These are phyloP conservation scores for Dothiorella sarmentorum DNA, from an alignment of 2,329 filamentous ascomycete species.

Conservation along the genomic window DNA sequence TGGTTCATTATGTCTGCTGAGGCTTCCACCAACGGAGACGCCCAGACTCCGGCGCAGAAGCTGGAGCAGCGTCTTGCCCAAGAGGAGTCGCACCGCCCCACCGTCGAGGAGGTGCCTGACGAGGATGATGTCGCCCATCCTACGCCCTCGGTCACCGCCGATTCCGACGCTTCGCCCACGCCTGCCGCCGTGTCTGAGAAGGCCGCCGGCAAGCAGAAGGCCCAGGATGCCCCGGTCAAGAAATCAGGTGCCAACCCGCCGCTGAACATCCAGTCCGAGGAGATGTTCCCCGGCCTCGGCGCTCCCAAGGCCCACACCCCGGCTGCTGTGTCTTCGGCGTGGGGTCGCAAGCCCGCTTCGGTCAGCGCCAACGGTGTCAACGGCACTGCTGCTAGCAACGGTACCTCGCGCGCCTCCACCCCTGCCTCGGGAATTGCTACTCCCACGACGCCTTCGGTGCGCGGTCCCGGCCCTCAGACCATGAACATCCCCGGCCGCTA, in stretches of 20 bases:
- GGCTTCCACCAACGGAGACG: slow-evolving; percentile 33
- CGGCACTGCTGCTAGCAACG: slow-evolving; percentile 48
- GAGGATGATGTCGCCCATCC: slow-evolving; percentile 67
- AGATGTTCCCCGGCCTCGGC: slow-evolving; percentile 90
- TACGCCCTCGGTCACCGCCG: slow-evolving; percentile 44
- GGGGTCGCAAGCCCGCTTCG: slow-evolving; percentile 65
- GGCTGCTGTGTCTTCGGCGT: slow-evolving; percentile 66
- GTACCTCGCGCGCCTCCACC: slow-evolving; percentile 58
- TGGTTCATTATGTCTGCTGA: slow-evolving; percentile 35
- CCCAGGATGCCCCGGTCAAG: slow-evolving; percentile 44
- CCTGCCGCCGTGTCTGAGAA: slow-evolving; percentile 56
- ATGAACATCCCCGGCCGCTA: slow-evolving; percentile 81
- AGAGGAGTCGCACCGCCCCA: slow-evolving; percentile 57
- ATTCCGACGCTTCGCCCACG: too few species aligned
- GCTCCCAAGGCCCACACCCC: slow-evolving; percentile 60
- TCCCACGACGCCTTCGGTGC: slow-evolving; percentile 42
- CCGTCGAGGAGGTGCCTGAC: slow-evolving; percentile 76
- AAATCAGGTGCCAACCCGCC: slow-evolving; percentile 32
- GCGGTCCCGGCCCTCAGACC: slow-evolving; percentile 48
- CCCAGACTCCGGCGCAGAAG: slow-evolving; percentile 50
- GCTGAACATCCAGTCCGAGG: slow-evolving; percentile 82
- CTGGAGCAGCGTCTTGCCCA: slow-evolving; percentile 60
- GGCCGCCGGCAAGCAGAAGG: slow-evolving; percentile 66
- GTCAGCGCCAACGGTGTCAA: slow-evolving; percentile 49
- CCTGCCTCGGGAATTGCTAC: slow-evolving; percentile 57